Percentiles rank a stretch among this genome's conserved stretches.
phyloP scores from a whole-genome alignment of 768 basidiomycete genomes.

The Leccinellum albellum region DNA sequence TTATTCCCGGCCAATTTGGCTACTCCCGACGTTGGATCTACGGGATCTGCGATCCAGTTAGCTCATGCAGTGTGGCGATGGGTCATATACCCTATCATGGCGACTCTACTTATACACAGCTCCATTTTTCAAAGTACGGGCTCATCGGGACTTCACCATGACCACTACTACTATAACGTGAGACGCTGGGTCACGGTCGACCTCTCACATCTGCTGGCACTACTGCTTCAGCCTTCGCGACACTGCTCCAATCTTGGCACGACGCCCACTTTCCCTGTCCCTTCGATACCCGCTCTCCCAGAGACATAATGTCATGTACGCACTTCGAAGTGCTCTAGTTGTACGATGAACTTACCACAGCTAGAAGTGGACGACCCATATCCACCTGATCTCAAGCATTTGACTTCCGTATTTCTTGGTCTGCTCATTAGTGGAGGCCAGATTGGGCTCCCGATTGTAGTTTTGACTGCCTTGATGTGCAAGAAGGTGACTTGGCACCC shows the following conservation, averaged over 20 bases:
- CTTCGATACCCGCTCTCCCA: not conserved
- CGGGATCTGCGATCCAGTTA: constrained; percentile 17
- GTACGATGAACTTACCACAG: not conserved
- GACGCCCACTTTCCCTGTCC: not conserved
- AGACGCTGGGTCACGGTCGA: constrained; percentile 4
- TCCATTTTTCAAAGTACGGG: constrained; percentile 1
- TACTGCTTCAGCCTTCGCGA: not conserved
- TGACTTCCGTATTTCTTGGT: constrained; percentile 40
- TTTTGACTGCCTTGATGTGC: constrained; percentile 43
- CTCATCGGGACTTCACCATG: constrained; percentile 8
- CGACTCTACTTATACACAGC: constrained; percentile 2
- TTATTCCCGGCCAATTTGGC: constrained; percentile 7
- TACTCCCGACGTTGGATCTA: constrained; percentile 10
- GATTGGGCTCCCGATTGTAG: constrained; percentile 46
- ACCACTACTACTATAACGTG: constrained; percentile 5
- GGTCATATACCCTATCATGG: constrained; percentile 28
- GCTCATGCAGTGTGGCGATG: constrained; percentile 2
- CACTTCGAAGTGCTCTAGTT: not conserved
- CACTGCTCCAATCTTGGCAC: not conserved
- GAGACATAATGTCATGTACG: constrained; percentile 18
- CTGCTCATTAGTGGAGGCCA: constrained; percentile 53
- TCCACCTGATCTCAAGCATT: constrained; percentile 23
- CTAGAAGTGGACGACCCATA: constrained; percentile 3
- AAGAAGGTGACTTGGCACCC: constrained; percentile 45
- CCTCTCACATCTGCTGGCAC: not conserved